Conservation (phyloP, 805 yeast genomes). For the Candida boleticola region DNA sequence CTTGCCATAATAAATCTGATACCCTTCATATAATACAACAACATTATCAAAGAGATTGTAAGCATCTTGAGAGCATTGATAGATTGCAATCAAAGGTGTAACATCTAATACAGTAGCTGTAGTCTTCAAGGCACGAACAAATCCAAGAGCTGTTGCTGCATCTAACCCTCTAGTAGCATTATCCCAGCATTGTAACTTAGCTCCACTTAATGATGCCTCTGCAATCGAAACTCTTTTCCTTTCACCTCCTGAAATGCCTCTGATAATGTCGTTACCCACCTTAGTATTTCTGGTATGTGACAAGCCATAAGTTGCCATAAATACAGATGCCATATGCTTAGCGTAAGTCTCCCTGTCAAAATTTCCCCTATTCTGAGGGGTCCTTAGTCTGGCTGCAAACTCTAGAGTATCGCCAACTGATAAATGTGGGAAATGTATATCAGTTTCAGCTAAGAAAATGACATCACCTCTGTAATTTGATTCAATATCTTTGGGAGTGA, state of each 20-base stretch:
- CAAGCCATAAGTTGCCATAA: constrained; percentile 55
- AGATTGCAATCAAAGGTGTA: constrained; percentile 63
- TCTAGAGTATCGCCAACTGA: constrained; percentile 65
- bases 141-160: constrained; percentile 71
- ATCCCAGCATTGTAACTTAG: constrained; percentile 60
- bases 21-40: constrained; percentile 56
- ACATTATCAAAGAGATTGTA: constrained; percentile 61
- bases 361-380: constrained; percentile 62
- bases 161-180: constrained; percentile 72
- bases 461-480: constrained; percentile 65
- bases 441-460: constrained; percentile 66
- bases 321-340: constrained; percentile 50
- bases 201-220: constrained; percentile 56
- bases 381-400: constrained; percentile 59
- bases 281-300: constrained; percentile 59
- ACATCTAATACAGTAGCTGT: constrained; percentile 54
- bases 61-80: constrained; percentile 66
- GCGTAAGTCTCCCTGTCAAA: constrained; percentile 54
- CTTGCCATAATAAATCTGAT: constrained; percentile 61
- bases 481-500: constrained; percentile 47
- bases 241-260: constrained; percentile 74
- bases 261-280: too few relatives aligned
- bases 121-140: constrained; percentile 56
- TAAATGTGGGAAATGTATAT: constrained; percentile 65
- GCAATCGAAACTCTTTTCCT: constrained; percentile 70